phyloP scores from a whole-genome alignment of 148 eudicot species.

The Amaranthus cruentus region DNA sequence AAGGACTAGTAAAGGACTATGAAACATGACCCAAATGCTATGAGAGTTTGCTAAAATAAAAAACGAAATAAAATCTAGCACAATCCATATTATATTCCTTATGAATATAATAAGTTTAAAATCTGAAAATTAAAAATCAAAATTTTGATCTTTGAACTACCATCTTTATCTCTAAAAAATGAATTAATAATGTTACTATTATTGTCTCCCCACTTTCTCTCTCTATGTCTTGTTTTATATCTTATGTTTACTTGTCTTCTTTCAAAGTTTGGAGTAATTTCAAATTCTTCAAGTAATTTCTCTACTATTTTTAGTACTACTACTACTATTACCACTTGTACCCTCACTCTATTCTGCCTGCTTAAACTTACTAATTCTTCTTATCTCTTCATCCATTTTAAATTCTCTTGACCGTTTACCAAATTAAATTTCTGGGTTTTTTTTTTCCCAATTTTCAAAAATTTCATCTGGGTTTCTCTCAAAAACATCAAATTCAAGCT shows the following conservation, averaged over 20 bases:
- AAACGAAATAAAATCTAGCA: too few species aligned
- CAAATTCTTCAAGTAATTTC: conserved; percentile 2
- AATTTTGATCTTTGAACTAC: not conserved
- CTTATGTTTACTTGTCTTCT: conserved; percentile 25
- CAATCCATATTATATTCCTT: too few species aligned
- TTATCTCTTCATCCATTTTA: conserved; percentile 7
- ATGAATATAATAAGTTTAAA: too few species aligned
- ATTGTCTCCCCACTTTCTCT: conserved; percentile 1
- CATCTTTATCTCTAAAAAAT: not conserved
- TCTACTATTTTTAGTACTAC: too few species aligned
- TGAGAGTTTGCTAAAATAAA: too few species aligned
- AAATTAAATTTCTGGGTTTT: conserved; percentile 17
- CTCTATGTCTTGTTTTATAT: not conserved
- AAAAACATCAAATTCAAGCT: conserved; percentile 16
- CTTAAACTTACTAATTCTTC: not conserved
- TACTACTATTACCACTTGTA: not conserved
- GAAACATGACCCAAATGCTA: too few species aligned
- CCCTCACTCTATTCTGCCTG: not conserved
- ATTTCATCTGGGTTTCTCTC: conserved; percentile 13
- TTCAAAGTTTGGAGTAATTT: conserved; percentile 6
- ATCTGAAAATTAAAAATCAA: too few species aligned
- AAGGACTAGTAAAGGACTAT: too few species aligned
- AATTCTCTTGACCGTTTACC: conserved; percentile 34
- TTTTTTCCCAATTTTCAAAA: not conserved
- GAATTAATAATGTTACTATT: not conserved